Base-by-base conservation (phyloP, 768 basidiomycete species). In the Neoboletus brunneissimus region DNA sequence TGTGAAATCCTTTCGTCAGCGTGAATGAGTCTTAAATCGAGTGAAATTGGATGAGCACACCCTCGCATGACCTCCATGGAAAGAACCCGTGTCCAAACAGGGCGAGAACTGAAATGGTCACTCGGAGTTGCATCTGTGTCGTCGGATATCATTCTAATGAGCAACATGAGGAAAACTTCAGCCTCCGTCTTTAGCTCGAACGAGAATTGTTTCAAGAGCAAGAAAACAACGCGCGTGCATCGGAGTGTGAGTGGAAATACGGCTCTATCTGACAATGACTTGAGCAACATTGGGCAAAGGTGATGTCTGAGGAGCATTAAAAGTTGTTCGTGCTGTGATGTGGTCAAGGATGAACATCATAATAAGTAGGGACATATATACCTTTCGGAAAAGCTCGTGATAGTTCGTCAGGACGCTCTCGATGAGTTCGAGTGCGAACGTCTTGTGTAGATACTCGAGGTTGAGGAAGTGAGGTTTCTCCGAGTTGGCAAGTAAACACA, bases 331-430 rank as follows among this genome's bases (percentile, higher is more conserved):
- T 92, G 94, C 91, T 95, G 63, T 8, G 23, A 12, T 34, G 13
- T 54, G 2, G 58, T 62, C 41, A 61, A 53, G 10, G 7, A 51
- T 20, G 35, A 32, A 35, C 9, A 6, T 50, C 6, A 29, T 22
- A 9, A 20, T 5, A 42, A 34, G 44, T 1, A 27, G 23, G 8
- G n/a, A 25, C 27, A 7, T 23, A 67, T 75, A 37, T 62, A 90
- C 94, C 77, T 88, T 83, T 50, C 88, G 81, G 68, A 95, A 94
- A 0, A 93, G 77, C n/a, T 79, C 81, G 59, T 93, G 87, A 64
- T 95, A 94, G 67, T 95, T 94, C 8, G 93, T 94, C 49, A 99
- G 75, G 2, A 98, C 91, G 64, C 95, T 98, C 75, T 99, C 96
- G 37, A 98, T 93, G 51, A 98, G 76, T 72, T 99, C 96, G n/a